Conservation (phyloP, 208 protist genomes). For the Acanthamoeba royreba region DNA sequence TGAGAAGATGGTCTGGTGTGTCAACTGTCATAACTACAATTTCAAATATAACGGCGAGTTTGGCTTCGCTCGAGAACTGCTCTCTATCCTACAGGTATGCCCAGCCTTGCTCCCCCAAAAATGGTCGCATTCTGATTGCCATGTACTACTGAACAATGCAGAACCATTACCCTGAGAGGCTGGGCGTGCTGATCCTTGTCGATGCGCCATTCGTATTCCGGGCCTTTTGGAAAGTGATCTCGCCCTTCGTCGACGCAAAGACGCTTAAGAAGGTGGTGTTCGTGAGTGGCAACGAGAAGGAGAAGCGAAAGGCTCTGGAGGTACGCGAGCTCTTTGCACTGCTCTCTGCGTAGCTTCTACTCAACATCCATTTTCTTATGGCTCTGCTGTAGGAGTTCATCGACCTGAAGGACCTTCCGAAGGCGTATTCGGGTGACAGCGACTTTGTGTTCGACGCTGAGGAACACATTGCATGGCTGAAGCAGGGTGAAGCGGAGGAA, state of each 20-base stretch:
- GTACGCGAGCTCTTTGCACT: not conserved
- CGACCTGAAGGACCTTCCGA: not conserved
- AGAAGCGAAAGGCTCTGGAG: not conserved
- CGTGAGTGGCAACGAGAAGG: conserved; percentile 19
- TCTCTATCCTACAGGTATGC: not conserved
- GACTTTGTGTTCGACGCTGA: conserved; percentile 8
- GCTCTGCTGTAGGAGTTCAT: not conserved
- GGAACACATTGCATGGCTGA: not conserved
- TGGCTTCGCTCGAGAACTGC: conserved; percentile 27
- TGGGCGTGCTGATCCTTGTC: conserved; percentile 22
- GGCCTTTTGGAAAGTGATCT: conserved; percentile 49
- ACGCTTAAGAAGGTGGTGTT: conserved; percentile 43
- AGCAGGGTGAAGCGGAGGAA: conserved; percentile 14
- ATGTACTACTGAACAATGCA: not conserved
- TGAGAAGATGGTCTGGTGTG: conserved; percentile 42
- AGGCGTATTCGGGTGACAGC: not conserved
- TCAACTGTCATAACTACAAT: conserved; percentile 25
- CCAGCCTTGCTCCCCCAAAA: not conserved
- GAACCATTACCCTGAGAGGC: conserved; percentile 37
- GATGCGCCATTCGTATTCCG: conserved; percentile 38
- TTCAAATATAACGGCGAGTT: conserved; percentile 15
- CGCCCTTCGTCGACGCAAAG: conserved; percentile 39
- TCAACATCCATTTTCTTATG: not conserved
- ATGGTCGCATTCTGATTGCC: not conserved
- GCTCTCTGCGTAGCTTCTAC: not conserved